Conservation (phyloP, 495 filamentous ascomycete genomes). For the Mytilinidion resinicola region DNA sequence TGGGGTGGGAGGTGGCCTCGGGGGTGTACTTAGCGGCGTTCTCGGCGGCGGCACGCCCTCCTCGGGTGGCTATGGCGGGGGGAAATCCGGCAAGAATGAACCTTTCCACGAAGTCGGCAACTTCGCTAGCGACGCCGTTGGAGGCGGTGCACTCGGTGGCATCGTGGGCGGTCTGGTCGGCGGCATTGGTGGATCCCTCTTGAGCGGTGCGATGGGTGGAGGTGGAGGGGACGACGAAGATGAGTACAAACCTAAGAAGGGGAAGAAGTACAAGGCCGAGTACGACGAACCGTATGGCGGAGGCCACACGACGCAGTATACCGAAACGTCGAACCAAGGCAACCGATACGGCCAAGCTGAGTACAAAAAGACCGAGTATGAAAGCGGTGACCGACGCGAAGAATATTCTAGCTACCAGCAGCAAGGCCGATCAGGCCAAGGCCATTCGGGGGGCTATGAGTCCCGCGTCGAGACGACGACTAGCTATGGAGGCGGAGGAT, state of each 20-base stretch:
- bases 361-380: constrained; percentile 40
- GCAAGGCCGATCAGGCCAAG: constrained; percentile 16
- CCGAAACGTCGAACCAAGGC: constrained; percentile 41
- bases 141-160: constrained; percentile 40
- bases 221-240: constrained; percentile 29
- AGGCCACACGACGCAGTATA: constrained; percentile 39
- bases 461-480: constrained; percentile 26
- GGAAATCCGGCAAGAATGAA: constrained; percentile 28
- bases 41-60: not conserved
- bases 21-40: constrained; percentile 7
- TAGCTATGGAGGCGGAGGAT: constrained; percentile 26
- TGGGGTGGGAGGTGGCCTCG: constrained; percentile 27
- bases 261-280: constrained; percentile 29
- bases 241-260: constrained; percentile 41
- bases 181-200: constrained; percentile 28
- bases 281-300: constrained; percentile 19
- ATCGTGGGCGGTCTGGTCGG: constrained; percentile 45
- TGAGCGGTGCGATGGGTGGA: constrained; percentile 34
- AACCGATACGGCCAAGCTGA: constrained; percentile 44
- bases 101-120: constrained; percentile 28
- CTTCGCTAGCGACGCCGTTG: constrained; percentile 33
- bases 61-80: constrained; percentile 6
- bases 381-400: constrained; percentile 40
- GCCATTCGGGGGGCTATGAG: constrained; percentile 24
- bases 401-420: constrained; percentile 40